Percentiles rank a stretch among this genome's conserved stretches.
phyloP scores from a whole-genome alignment of 129 eudicot species.

The Silybum marianum region DNA sequence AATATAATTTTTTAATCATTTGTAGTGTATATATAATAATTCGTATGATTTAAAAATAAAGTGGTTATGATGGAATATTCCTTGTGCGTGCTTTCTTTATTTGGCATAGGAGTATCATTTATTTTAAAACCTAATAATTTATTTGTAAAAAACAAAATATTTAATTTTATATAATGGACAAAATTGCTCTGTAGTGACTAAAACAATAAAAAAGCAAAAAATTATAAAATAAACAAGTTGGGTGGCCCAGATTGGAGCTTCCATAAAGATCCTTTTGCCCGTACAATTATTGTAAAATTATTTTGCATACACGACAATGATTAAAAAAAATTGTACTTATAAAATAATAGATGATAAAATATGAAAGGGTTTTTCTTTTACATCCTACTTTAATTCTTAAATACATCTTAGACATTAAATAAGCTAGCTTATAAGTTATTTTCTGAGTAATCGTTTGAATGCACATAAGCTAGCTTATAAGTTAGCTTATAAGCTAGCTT shows the following conservation, averaged over 20 bases:
- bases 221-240: constrained; percentile 13
- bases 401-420: no score
- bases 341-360: no score
- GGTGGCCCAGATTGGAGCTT: not conserved
- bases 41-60: not conserved
- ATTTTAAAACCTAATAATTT: not conserved
- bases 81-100: constrained; percentile 11
- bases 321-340: not conserved
- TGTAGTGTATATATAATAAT: not conserved
- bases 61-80: constrained; percentile 12
- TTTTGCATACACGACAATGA: not conserved
- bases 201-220: not conserved
- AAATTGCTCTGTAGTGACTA: constrained; percentile 3
- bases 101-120: not conserved
- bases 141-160: not conserved
- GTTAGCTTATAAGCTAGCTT: no score
- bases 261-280: not conserved
- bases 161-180: constrained; percentile 1
- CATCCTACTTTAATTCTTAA: no score
- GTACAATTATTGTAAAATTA: not conserved
- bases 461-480: no score
- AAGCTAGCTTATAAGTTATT: no score
- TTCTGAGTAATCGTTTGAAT: no score
- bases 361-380: no score
- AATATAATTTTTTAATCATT: not conserved